Conservation (phyloP, 83 land plant species). For the Larix sibirica region DNA sequence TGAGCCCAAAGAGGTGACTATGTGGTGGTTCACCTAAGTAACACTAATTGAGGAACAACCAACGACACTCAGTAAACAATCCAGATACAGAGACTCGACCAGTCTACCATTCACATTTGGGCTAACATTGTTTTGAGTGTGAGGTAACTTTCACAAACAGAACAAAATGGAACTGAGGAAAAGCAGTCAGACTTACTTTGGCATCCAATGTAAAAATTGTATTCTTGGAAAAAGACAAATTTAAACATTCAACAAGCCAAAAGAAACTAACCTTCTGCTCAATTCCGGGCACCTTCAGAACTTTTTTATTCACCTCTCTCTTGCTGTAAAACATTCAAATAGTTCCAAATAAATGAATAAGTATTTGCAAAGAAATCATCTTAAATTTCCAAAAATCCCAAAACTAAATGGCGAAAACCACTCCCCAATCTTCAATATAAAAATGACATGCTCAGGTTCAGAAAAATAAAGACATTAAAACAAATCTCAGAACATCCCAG, state of each 20-base stretch:
- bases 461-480: neutral
- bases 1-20: neutral
- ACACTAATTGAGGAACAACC: neutral
- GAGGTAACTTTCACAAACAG: neutral
- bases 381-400: conserved; percentile 5
- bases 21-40: neutral
- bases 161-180: conserved; percentile 19
- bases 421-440: neutral
- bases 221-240: neutral
- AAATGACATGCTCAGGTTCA: neutral
- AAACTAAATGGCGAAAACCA: neutral
- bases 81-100: neutral
- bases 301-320: conserved; percentile 97
- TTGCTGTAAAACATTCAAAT: conserved; percentile 57
- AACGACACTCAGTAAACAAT: neutral
- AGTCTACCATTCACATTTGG: neutral
- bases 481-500: too few relatives aligned
- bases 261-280: conserved; percentile 83
- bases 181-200: neutral
- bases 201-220: neutral
- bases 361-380: too few relatives aligned
- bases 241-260: neutral
- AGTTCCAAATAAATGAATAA: too few relatives aligned
- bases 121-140: neutral
- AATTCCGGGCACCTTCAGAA: conserved; percentile 90